Evolutionary conservation across 148 eudicot species (phyloP).

Genomic region (Chenopodium quinoa): DNA sequence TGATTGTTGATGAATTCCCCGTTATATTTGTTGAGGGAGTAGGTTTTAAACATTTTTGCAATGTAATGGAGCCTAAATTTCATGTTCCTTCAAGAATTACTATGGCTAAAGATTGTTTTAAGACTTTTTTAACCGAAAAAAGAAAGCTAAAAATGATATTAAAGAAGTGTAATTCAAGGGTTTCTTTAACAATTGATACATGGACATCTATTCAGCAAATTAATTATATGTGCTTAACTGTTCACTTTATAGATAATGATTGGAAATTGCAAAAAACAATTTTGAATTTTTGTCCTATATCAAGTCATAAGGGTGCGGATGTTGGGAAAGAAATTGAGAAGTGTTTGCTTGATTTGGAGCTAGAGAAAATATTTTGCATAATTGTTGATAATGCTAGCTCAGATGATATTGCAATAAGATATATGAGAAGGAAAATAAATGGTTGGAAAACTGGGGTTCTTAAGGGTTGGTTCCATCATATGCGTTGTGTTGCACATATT

Average conservation of each 20-base stretch:
- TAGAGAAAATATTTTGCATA: background rate
- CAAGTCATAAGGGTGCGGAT: background rate
- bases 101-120: background rate
- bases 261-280: background rate
- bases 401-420: background rate
- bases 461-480: background rate
- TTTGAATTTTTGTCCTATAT: background rate
- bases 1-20: background rate
- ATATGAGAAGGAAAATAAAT: background rate
- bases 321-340: background rate
- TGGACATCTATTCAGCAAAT: background rate
- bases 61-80: too few species aligned
- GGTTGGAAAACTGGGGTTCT: background rate
- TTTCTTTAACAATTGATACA: background rate
- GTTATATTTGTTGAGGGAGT: background rate
- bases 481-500: background rate
- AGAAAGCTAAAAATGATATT: background rate
- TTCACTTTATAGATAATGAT: background rate
- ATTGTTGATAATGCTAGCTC: background rate
- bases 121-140: background rate
- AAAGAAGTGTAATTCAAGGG: background rate
- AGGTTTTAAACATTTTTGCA: background rate
- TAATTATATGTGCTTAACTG: background rate
- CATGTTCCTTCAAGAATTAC: background rate
- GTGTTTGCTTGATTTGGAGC: conserved; percentile 1